phyloP scores from a whole-genome alignment of 179 eudicot species.

The Beta macrorhiza region DNA sequence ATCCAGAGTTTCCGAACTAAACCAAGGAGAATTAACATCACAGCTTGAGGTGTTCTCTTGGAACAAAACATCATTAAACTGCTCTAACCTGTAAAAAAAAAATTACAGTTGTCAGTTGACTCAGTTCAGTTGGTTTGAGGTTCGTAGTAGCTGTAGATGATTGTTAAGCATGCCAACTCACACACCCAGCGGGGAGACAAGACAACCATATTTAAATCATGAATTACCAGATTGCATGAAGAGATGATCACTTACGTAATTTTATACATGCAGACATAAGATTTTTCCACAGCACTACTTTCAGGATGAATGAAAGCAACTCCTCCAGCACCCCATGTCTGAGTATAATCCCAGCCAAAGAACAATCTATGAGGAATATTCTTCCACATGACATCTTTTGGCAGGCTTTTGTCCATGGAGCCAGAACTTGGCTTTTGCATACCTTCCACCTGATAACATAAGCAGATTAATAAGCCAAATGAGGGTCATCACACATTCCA shows the following conservation, averaged over 20 bases:
- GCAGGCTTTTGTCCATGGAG: constrained; percentile 74
- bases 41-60: constrained; percentile 60
- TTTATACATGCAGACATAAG: constrained; percentile 68
- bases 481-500: neutral
- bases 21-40: constrained; percentile 52
- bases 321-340: constrained; percentile 94
- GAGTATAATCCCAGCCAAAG: constrained; percentile 64
- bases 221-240: neutral
- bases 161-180: neutral
- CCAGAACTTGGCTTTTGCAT: constrained; percentile 73
- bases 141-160: neutral
- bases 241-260: constrained; percentile 61
- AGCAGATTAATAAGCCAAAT: constrained; percentile 14
- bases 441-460: constrained; percentile 69
- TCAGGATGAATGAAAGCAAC: constrained; percentile 91
- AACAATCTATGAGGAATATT: constrained; percentile 72
- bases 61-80: constrained; percentile 86
- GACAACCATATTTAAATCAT: neutral
- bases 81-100: constrained; percentile 70
- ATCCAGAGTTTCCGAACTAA: constrained; percentile 53
- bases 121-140: neutral
- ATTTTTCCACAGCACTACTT: constrained; percentile 47
- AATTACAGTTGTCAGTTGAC: neutral
- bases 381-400: constrained; percentile 74
- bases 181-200: neutral